A percentile compares a stretch with the other conserved stretches of the same genome.
These are phyloP conservation scores for Globisporangium barbulae DNA, from an alignment of 352 stramenopile species.

Conservation along the genomic window DNA sequence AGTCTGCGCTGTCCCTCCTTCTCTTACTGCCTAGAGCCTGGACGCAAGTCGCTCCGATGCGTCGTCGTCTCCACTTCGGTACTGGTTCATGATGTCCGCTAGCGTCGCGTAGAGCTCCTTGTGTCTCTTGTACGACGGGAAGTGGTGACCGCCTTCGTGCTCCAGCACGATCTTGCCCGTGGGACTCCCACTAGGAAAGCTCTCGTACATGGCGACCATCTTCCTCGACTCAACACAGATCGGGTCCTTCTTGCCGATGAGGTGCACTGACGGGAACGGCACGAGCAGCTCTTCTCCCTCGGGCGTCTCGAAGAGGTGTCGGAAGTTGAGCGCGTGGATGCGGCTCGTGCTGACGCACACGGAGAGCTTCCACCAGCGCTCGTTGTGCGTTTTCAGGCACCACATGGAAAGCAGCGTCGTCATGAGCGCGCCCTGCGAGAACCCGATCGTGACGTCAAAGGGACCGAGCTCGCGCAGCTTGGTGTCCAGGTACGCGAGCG, in stretches of 20 bases:
- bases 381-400: constrained; percentile 33
- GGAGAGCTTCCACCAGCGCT: constrained; percentile 44
- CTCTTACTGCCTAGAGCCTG: background rate
- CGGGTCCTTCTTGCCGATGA: constrained; percentile 54
- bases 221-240: constrained; percentile 28
- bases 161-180: constrained; percentile 31
- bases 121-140: constrained; percentile 45
- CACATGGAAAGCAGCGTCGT: constrained; percentile 55
- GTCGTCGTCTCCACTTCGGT: constrained; percentile 45
- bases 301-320: constrained; percentile 32
- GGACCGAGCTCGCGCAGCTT: constrained; percentile 49
- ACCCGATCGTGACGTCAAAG: constrained; percentile 66
- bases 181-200: constrained; percentile 21
- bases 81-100: constrained; percentile 25
- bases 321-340: constrained; percentile 23
- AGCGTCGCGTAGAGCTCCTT: constrained; percentile 36
- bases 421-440: constrained; percentile 73
- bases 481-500: constrained; percentile 53
- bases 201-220: constrained; percentile 36
- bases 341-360: constrained; percentile 36
- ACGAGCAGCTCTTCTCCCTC: constrained; percentile 22
- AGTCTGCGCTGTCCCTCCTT: no score
- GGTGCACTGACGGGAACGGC: constrained; percentile 27
- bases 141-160: constrained; percentile 46
- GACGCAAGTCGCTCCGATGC: constrained; percentile 15